Base-by-base conservation (phyloP, 345 rosid genomes). In the Toxicodendron radicans region DNA sequence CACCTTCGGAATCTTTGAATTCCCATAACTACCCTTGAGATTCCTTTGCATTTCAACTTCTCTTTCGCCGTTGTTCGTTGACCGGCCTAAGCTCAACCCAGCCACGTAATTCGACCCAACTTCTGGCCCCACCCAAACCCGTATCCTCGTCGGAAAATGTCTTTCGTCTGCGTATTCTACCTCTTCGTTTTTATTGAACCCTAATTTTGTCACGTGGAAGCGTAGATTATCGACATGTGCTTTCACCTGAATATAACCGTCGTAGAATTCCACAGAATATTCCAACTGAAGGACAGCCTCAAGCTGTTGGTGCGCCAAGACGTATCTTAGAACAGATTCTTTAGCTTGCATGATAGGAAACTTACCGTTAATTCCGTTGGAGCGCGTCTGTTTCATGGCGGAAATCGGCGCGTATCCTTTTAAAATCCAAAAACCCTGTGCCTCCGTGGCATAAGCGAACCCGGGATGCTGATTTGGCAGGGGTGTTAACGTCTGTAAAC, bases 61-160 rank as follows among this genome's bases (percentile, higher is more conserved):
- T 65, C 80, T 81, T 79, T 86, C 85, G 0, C 79, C 84, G 27
- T 85, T 90, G 33, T 77, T 79, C 0, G 93, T 89, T 8, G 97
- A 92, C 68, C 93, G 87, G 16, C 97, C 96, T 66, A 92, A 79
- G 76, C 91, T 90, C 83, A 90, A 57, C 1, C 90, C 97, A 6
- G 83, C 79, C 23, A 94, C 91, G 30, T 89, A 89, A 7, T 88
- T 88, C 2, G 96, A 86, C 20, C 98, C 98, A 4, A 87, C 80
- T 70, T 94, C 95, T 0, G 96, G 98, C 51, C 96, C 98, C 21
- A 89, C 86, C 97, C 92, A 94, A n/a, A 84, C 81, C 54, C 87
- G 75, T 17, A 82, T 87, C 79, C 92, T 81, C 1, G 92, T 83
- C 1, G 91, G 94, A 32, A 87, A 85, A 71, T 92, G 89, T 71